These are phyloP conservation scores for Fomitopsis serialis DNA, from an alignment of 768 basidiomycete genomes.

Conservation along the genomic window DNA sequence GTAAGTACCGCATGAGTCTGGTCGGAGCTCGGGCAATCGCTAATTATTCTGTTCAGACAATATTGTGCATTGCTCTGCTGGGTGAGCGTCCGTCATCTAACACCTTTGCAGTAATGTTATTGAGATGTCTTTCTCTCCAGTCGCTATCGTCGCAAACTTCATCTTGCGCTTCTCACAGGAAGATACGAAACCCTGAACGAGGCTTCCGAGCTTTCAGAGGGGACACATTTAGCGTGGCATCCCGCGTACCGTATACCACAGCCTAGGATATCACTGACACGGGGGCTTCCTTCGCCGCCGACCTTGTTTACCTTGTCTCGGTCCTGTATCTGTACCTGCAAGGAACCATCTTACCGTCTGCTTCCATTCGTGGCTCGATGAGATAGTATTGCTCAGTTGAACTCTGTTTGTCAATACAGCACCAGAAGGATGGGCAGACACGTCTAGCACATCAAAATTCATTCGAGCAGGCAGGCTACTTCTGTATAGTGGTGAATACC, in stretches of 20 bases:
- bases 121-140: conserved; percentile 29
- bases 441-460: background rate
- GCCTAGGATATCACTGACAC: background rate
- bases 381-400: too few relatives aligned
- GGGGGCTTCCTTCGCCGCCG: background rate
- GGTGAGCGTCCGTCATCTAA: conserved; percentile 32
- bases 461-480: conserved; percentile 35
- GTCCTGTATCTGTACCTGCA: background rate
- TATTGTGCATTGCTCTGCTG: conserved; percentile 78
- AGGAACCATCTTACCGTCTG: background rate
- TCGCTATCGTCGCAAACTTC: conserved; percentile 83
- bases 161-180: conserved; percentile 64
- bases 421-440: background rate
- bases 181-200: conserved; percentile 8
- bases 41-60: conserved; percentile 45
- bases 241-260: background rate
- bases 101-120: background rate
- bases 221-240: background rate
- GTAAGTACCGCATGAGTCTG: conserved; percentile 46
- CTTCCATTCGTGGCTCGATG: too few relatives aligned
- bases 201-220: too few relatives aligned
- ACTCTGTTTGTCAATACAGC: background rate
- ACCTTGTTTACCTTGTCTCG: background rate
- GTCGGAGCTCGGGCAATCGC: background rate
- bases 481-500: conserved; percentile 80